Conservation (phyloP, 306 rosid genomes). For the Acmispon strigosus region DNA sequence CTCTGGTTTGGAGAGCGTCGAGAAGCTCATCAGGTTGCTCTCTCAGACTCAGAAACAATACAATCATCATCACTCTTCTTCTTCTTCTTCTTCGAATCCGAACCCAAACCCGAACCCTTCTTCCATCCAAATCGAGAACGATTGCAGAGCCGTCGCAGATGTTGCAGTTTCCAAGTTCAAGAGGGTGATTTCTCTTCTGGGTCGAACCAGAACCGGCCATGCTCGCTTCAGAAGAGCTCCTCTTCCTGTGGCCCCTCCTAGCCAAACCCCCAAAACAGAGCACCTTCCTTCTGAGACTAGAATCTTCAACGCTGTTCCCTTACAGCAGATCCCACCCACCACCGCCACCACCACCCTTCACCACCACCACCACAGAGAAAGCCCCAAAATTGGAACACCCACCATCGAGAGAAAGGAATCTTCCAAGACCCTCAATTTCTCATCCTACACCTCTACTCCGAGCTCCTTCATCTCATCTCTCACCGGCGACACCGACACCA, state of each 20-base stretch:
- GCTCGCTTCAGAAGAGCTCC: slow-evolving; percentile 87
- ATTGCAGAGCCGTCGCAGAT: slow-evolving; percentile 64
- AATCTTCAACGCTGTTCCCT: slow-evolving; percentile 51
- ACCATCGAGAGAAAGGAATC: slow-evolving; percentile 39
- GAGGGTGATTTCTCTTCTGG: slow-evolving; percentile 72
- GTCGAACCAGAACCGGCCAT: slow-evolving; percentile 75
- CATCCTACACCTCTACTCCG: slow-evolving; percentile 37
- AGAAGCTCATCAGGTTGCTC: slow-evolving; percentile 42
- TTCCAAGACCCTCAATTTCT: slow-evolving; percentile 56
- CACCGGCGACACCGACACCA: slow-evolving; percentile 58
- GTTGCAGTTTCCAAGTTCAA: slow-evolving; percentile 80
- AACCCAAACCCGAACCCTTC: background rate
- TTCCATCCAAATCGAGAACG: slow-evolving; percentile 40
- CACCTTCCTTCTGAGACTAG: slow-evolving; percentile 4
- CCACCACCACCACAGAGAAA: background rate
- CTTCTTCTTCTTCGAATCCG: background rate
- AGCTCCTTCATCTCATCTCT: slow-evolving; percentile 64
- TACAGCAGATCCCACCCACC: slow-evolving; percentile 69
- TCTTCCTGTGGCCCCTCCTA: background rate
- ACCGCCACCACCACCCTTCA: background rate
- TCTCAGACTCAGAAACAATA: slow-evolving; percentile 29
- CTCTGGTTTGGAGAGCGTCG: slow-evolving; percentile 66
- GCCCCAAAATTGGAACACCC: background rate
- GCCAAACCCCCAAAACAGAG: background rate
- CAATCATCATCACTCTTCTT: background rate